Conservation (phyloP, 2,329 filamentous ascomycete genomes). For the Fonsecaea pugnacius region DNA sequence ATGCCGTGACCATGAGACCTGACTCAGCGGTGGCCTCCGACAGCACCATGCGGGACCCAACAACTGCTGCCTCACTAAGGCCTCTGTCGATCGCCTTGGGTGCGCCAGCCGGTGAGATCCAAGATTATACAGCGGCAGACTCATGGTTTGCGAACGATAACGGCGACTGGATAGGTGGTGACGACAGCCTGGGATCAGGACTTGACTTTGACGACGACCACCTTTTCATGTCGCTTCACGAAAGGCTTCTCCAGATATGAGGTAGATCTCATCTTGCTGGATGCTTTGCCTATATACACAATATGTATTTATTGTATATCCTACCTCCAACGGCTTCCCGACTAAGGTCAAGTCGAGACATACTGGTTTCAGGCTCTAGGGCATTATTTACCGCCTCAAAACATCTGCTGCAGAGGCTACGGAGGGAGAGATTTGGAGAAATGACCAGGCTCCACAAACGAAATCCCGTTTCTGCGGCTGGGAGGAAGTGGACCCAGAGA, state of each 20-base stretch:
- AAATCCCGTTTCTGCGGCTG: too few relatives aligned
- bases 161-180: background rate
- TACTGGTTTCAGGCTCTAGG: too few relatives aligned
- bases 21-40: background rate
- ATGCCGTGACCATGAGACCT: background rate
- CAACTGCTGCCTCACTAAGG: background rate
- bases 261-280: background rate
- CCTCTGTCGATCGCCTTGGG: background rate
- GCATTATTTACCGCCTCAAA: too few relatives aligned
- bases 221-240: background rate
- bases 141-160: background rate
- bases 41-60: conserved; percentile 1
- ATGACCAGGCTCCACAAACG: too few relatives aligned
- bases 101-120: background rate
- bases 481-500: background rate
- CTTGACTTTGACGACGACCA: background rate
- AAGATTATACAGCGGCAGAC: background rate
- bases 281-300: background rate
- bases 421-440: too few relatives aligned
- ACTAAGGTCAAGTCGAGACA: too few relatives aligned
- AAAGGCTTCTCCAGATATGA: background rate
- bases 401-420: too few relatives aligned
- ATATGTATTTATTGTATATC: background rate
- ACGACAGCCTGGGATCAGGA: background rate
- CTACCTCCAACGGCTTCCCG: too few relatives aligned